These are phyloP conservation scores for Melastoma candidum DNA, from an alignment of 441 rosid species.

Conservation along the genomic window DNA sequence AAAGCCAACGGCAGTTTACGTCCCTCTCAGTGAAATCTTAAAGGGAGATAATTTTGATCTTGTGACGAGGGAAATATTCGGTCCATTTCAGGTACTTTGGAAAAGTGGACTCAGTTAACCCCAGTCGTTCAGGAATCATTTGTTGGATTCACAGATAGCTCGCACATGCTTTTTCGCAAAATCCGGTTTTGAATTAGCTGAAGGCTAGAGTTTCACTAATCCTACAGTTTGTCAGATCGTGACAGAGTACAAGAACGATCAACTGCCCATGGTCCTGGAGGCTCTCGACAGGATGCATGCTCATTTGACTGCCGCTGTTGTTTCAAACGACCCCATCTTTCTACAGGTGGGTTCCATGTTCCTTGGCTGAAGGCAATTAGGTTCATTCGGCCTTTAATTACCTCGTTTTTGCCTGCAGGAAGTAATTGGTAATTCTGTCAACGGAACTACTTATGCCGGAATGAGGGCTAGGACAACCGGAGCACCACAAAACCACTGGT, in stretches of 20 bases:
- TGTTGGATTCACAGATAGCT: too few species aligned
- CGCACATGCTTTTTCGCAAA: too few species aligned
- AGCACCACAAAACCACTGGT: slow-evolving; percentile 99
- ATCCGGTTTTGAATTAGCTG: too few species aligned
- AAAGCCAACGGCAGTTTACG: slow-evolving; percentile 77
- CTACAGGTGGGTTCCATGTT: slow-evolving; percentile 44
- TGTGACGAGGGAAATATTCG: slow-evolving; percentile 82
- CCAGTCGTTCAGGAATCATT: too few species aligned
- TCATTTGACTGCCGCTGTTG: slow-evolving; percentile 91
- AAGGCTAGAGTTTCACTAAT: too few species aligned
- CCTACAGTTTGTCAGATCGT: slow-evolving; percentile 33
- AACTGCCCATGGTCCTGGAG: slow-evolving; percentile 67
- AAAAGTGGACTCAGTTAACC: too few species aligned
- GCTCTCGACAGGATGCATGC: slow-evolving; percentile 93
- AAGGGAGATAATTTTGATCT: slow-evolving; percentile 60
- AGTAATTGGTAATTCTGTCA: slow-evolving; percentile 80
- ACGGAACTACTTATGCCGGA: slow-evolving; percentile 96
- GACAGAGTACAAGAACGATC: slow-evolving; percentile 69
- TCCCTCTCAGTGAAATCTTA: slow-evolving; percentile 83
- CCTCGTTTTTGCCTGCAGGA: slow-evolving; percentile 36
- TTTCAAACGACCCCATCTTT: slow-evolving; percentile 79
- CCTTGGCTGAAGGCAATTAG: neutral
- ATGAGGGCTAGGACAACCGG: slow-evolving; percentile 94
- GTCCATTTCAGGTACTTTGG: slow-evolving; percentile 80
- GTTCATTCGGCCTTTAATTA: neutral